A percentile compares a stretch with the other conserved stretches of the same genome.
phyloP scores from a whole-genome alignment of 441 rosid species.

The Aleurites moluccanus region DNA sequence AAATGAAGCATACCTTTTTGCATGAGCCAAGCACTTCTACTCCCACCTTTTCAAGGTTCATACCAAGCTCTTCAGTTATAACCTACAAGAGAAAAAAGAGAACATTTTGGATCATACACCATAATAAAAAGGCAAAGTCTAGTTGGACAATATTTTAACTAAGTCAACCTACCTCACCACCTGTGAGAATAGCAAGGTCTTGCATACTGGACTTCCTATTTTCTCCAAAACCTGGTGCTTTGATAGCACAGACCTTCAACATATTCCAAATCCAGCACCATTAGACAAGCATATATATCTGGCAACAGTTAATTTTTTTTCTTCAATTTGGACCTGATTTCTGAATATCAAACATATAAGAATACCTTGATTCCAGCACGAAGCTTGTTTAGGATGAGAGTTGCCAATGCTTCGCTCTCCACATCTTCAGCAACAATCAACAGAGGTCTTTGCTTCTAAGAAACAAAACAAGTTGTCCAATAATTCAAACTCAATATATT shows the following conservation, averaged over 20 bases:
- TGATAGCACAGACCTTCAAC: conserved; percentile 71
- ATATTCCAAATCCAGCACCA: not conserved
- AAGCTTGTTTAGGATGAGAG: conserved; percentile 80
- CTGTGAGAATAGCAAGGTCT: conserved; percentile 70
- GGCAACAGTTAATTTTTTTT: not conserved
- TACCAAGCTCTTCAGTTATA: conserved; percentile 81
- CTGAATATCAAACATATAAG: not conserved
- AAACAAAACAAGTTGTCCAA: not conserved
- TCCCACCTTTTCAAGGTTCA: conserved; percentile 76
- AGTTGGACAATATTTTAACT: not conserved
- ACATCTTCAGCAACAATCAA: conserved; percentile 81
- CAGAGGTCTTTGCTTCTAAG: conserved; percentile 75
- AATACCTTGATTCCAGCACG: conserved; percentile 90
- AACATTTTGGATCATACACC: not conserved
- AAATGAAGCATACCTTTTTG: conserved; percentile 53
- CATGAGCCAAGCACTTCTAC: conserved; percentile 70
- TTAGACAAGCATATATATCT: conserved; percentile 1
- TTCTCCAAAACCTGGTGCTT: conserved; percentile 93
- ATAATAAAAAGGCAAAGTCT: not conserved
- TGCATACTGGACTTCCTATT: conserved; percentile 71
- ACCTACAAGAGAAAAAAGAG: conserved; percentile 41
- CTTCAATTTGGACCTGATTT: not conserved
- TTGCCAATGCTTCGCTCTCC: conserved; percentile 87
- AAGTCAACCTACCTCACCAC: conserved; percentile 61
- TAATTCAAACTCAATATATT: too few species aligned